phyloP scores from a whole-genome alignment of 495 filamentous ascomycete species.

The Diplogelasinospora grovesii region DNA sequence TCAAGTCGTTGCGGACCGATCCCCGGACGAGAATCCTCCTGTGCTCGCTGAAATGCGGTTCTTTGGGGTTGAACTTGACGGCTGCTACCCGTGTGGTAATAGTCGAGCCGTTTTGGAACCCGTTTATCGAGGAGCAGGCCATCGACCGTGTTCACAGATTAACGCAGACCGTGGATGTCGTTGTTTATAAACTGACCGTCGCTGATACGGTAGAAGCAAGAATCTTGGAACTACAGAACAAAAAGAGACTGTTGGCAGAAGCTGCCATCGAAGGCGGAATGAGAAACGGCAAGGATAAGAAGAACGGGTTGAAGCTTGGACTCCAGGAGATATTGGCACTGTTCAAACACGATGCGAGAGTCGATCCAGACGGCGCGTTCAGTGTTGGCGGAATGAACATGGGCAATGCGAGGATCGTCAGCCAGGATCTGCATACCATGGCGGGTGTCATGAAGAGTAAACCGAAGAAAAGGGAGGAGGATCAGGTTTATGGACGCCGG shows the following conservation, averaged over 20 bases:
- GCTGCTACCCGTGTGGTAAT: constrained; percentile 91
- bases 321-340: constrained; percentile 91
- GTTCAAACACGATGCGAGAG: constrained; percentile 66
- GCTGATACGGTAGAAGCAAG: constrained; percentile 80
- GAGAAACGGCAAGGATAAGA: constrained; percentile 44
- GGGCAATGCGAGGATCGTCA: constrained; percentile 6
- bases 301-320: constrained; percentile 68
- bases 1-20: constrained; percentile 63
- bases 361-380: constrained; percentile 4
- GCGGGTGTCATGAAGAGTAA: constrained; percentile 2
- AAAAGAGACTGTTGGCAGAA: constrained; percentile 82
- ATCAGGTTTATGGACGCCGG: constrained; percentile 32
- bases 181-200: constrained; percentile 89
- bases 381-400: no score
- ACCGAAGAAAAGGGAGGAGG: constrained; percentile 21
- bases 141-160: constrained; percentile 97
- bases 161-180: constrained; percentile 88
- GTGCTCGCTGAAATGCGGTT: constrained; percentile 88
- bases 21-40: constrained; percentile 69
- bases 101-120: constrained; percentile 98
- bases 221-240: constrained; percentile 85
- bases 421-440: constrained; percentile 12
- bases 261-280: constrained; percentile 32
- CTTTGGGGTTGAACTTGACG: constrained; percentile 87
- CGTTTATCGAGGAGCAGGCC: constrained; percentile 95